Evolutionary conservation across 768 basidiomycete genomes (phyloP), one percentile per base, ranked within the genome.

Genomic region (Austroboletus festivus): DNA sequence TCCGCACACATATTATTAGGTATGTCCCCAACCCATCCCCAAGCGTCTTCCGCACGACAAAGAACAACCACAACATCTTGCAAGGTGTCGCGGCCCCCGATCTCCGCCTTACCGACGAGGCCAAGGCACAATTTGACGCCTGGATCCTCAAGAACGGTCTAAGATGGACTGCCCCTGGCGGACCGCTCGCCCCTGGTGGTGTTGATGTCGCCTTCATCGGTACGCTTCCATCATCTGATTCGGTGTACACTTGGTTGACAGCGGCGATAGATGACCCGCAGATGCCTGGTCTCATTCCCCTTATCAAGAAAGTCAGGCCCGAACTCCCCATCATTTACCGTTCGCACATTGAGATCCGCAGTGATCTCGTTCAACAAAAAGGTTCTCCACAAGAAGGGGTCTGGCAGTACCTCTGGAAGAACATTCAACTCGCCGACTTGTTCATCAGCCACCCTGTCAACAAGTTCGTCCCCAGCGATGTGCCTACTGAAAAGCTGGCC

Each of bases 381-480:
- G 86, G 84, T 24, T 92, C 91, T 12, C 88, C 90, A 19, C 92
- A 94, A 62, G 83, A 86, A 62, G 86, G 89, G 57, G 92, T 94
- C 16, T 97, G 93, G 93, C 80, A 93, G 59, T 97, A 93, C 69
- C 79, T 97, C 13, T 96, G 88, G 86, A 85, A 90, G 58, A 93
- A 89, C 68, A 92, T 97, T 61, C 78, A 91, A 63, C 76, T 85
- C 24, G 86, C 89, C 37, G 93, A 96, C 72, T 68, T 94, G 60
- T 96, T 95, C 73, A 86, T 95, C 80, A 82, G 86, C 65, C 93
- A 96, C 65, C 93, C 94, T 16, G 92, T 97, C 58, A 87, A 79
- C 75, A 91, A 89, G 68, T 97, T 97, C 59, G 92, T 96, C 11
- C 94, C 94, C 3, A 81, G 80, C 55, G 85, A 86, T 59, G 92